Conservation (phyloP, 352 stramenopile species). For the Pythium phragmitis region DNA sequence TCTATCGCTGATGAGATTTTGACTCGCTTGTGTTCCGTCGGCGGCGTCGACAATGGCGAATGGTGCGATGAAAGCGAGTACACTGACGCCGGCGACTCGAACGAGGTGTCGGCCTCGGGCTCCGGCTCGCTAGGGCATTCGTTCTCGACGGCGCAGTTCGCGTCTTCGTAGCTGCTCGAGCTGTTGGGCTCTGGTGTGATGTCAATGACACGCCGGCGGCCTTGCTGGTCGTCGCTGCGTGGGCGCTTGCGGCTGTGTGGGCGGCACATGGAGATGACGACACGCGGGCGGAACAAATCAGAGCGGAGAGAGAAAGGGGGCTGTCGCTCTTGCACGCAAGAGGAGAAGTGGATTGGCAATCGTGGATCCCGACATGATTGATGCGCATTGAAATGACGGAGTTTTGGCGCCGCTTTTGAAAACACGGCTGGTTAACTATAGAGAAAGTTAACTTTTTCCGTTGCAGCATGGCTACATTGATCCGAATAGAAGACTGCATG, state of each 20-base stretch:
- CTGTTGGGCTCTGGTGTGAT: conserved; percentile 6
- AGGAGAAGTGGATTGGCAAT: conserved; percentile 16
- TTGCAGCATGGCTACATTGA: conserved; percentile 3
- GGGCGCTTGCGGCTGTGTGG: conserved; percentile 10
- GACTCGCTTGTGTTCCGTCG: background rate
- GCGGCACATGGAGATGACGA: conserved; percentile 12
- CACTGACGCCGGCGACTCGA: conserved; percentile 17
- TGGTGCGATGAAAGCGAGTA: conserved; percentile 3
- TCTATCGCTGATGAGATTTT: background rate
- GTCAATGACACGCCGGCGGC: background rate
- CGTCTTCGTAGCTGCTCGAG: conserved; percentile 10
- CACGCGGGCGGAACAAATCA: background rate
- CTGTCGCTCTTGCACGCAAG: conserved; percentile 25
- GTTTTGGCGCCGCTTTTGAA: conserved; percentile 25
- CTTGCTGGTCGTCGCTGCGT: conserved; percentile 3
- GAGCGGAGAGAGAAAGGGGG: background rate
- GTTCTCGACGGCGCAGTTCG: background rate
- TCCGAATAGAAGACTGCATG: conserved; percentile 1
- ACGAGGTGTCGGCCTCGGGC: conserved; percentile 13
- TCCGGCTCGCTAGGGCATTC: background rate
- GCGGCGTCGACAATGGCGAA: background rate
- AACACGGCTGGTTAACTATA: conserved; percentile 1
- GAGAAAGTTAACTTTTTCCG: too few relatives aligned
- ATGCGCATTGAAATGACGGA: background rate
- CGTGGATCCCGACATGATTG: background rate